Evolutionary conservation across 1,139 yeast genomes (phyloP).

Genomic region (Candida mesenterica): DNA sequence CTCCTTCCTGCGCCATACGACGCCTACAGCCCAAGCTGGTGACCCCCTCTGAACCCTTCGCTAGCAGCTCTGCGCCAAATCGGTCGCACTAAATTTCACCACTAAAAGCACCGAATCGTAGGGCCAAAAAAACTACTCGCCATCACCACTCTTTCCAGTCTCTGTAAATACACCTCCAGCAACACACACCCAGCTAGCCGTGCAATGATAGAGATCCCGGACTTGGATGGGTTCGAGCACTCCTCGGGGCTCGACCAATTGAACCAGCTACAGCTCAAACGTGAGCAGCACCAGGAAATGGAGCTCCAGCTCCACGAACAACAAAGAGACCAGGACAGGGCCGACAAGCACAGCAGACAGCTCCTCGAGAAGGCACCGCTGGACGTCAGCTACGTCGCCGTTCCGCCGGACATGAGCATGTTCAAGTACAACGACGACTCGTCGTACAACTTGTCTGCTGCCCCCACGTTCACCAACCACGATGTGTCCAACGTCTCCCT

Average conservation of each 20-base stretch:
- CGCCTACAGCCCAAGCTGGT: no score
- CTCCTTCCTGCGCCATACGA: no score
- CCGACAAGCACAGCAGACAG: no score
- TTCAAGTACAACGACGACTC: neutral
- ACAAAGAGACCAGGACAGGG: neutral
- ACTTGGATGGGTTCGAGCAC: slow-evolving; percentile 27
- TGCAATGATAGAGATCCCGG: slow-evolving; percentile 45
- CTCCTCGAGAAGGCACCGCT: no score
- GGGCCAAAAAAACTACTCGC: no score
- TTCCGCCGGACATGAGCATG: neutral
- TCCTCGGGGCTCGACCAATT: slow-evolving; percentile 2
- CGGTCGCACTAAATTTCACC: no score
- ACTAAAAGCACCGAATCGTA: no score
- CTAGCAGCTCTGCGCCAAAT: no score
- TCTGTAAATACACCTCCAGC: neutral
- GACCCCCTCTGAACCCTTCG: no score
- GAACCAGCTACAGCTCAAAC: slow-evolving; percentile 1
- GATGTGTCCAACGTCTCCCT: slow-evolving; percentile 16
- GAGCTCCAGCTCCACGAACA: neutral
- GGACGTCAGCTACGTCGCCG: neutral
- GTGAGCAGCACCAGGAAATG: slow-evolving; percentile 1
- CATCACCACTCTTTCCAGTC: no score
- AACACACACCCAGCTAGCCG: no score
- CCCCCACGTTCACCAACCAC: slow-evolving; percentile 4
- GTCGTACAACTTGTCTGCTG: neutral